A percentile compares a stretch with the other conserved stretches of the same genome.
These are phyloP conservation scores for Brassica balearica DNA, from an alignment of 441 rosid genomes.

Conservation along the genomic window DNA sequence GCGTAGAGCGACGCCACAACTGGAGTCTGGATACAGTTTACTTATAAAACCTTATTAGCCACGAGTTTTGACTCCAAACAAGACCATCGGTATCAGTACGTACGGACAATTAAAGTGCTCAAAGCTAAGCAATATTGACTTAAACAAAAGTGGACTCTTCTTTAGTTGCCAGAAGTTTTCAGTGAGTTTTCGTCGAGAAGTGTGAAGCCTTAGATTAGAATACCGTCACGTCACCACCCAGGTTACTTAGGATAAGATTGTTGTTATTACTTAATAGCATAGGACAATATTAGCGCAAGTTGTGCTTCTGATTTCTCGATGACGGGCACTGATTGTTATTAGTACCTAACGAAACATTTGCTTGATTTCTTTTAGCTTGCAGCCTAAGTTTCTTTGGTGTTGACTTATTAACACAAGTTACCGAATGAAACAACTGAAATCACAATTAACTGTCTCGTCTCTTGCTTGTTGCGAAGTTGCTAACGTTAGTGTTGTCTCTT, in stretches of 20 bases:
- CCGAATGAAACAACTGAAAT: background rate
- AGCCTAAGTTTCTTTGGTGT: background rate
- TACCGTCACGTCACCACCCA: background rate
- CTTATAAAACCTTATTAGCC: background rate
- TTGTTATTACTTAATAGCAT: background rate
- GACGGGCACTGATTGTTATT: background rate
- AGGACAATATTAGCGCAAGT: background rate
- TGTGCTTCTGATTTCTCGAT: background rate
- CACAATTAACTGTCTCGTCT: background rate
- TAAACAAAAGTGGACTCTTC: too few species aligned
- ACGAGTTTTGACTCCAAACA: background rate
- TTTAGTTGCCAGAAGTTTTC: too few species aligned
- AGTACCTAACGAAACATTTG: background rate
- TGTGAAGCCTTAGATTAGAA: background rate
- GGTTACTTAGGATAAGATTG: background rate
- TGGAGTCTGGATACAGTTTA: background rate
- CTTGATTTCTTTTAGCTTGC: background rate
- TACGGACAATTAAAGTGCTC: background rate
- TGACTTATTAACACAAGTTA: background rate
- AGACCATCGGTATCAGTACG: background rate
- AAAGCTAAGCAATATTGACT: too few species aligned
- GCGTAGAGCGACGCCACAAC: background rate
- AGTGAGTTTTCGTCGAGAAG: background rate
- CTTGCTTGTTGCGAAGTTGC: background rate
- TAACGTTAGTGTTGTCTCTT: background rate